phyloP scores from a whole-genome alignment of 768 basidiomycete genomes.

The Dendrothele bispora region DNA sequence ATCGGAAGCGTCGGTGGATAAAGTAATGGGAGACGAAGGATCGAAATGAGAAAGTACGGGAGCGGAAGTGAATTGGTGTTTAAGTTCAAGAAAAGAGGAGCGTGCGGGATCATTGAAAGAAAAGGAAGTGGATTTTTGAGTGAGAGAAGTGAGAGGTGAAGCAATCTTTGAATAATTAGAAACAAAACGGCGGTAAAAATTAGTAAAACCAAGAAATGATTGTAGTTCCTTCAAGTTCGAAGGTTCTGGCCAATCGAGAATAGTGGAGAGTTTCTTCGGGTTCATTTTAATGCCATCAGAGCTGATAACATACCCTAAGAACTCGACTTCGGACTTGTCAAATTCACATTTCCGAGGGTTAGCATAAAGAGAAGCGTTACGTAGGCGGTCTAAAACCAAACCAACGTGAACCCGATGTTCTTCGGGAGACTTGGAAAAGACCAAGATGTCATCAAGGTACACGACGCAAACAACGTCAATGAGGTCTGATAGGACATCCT shows the following conservation, averaged over 20 bases:
- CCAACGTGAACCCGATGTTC: conserved; percentile 34
- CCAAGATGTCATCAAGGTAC: conserved; percentile 45
- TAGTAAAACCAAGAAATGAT: conserved; percentile 35
- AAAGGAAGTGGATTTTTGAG: conserved; percentile 18
- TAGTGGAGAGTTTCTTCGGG: conserved; percentile 32
- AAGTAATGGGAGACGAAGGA: conserved; percentile 12
- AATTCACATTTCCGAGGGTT: conserved; percentile 44
- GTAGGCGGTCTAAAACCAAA: conserved; percentile 31
- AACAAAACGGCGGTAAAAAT: conserved; percentile 30
- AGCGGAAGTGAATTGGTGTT: conserved; percentile 18
- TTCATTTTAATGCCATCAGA: conserved; percentile 34
- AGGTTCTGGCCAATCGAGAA: conserved; percentile 37
- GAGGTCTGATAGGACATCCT: conserved; percentile 35
- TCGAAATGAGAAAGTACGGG: conserved; percentile 31
- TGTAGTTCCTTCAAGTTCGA: conserved; percentile 25
- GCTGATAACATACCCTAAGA: conserved; percentile 35
- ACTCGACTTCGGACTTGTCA: conserved; percentile 34
- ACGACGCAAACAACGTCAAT: conserved; percentile 39
- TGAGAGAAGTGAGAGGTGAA: conserved; percentile 21
- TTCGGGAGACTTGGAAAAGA: conserved; percentile 34
- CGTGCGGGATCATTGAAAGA: conserved; percentile 10
- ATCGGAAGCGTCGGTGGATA: conserved; percentile 18
- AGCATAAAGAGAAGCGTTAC: conserved; percentile 25
- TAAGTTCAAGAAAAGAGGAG: conserved; percentile 23
- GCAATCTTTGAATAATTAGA: conserved; percentile 22